Conservation (phyloP, 179 eudicot genomes). For the Spergularia azorica region DNA sequence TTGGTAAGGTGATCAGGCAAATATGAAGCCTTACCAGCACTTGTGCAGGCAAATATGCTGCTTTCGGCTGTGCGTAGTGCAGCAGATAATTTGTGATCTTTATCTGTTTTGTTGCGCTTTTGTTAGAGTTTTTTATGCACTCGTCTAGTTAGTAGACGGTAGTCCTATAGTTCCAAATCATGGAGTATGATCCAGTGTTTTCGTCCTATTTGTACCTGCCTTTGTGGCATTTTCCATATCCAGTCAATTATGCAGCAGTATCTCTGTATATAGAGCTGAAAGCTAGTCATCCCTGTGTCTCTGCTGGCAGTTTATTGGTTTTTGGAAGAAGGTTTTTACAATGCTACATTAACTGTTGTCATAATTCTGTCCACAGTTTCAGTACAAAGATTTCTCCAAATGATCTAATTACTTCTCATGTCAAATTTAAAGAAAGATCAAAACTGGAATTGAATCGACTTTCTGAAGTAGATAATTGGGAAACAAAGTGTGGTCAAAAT, state of each 20-base stretch:
- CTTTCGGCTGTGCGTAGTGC: not conserved
- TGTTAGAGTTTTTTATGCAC: not conserved
- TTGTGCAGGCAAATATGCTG: not conserved
- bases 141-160: not conserved
- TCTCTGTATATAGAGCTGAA: not conserved
- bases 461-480: too few relatives aligned
- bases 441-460: too few relatives aligned
- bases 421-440: too few relatives aligned
- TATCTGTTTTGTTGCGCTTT: not conserved
- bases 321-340: too few relatives aligned
- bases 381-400: too few relatives aligned
- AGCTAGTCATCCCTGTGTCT: not conserved
- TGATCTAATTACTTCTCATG: too few relatives aligned
- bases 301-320: too few relatives aligned
- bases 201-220: not conserved
- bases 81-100: not conserved
- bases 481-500: too few relatives aligned
- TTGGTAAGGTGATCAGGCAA: too few relatives aligned
- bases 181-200: not conserved
- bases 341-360: too few relatives aligned
- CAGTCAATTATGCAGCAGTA: not conserved
- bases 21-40: not conserved
- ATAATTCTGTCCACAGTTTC: too few relatives aligned
- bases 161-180: not conserved
- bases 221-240: not conserved